Base-by-base conservation (phyloP, 306 rosid species). In the Argentina anserina region DNA sequence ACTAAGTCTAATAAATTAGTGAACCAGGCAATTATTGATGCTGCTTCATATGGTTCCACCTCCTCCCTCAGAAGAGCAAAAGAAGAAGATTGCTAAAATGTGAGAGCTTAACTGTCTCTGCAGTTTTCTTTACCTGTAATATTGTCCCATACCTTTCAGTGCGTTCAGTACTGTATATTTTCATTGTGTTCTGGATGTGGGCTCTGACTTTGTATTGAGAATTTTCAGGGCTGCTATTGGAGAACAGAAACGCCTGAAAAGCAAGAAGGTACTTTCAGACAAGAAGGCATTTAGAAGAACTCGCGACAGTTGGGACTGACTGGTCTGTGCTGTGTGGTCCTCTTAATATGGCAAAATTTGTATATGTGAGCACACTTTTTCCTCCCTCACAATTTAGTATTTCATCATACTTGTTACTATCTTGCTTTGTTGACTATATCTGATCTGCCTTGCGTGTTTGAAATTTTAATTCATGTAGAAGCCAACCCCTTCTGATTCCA, bases 1-100 rank as follows among this genome's bases (percentile, higher is more conserved):
- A 36, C 37, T 3, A 0, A 36, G 5, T 70, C 36, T 70, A 46
- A 70, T 61, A 37, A 41, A 33, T 33, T 67, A 21, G 18, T 70
- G 66, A 79, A 83, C 70, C 58, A 93, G 97, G 92, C 86, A 76
- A 93, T 93, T 70, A 93, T 90, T 74, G 94, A 93, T 79, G 97
- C 98, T 61, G 97, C 98, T 68, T 79, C 94, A 10, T 91, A 93
- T 82, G 96, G 96, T 93, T 67, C 98, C 97, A 28, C 98, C 98
- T 45, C 98, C 97, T 79, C 97, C 98, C 75, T 89, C 98, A 14
- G 97, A 87, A 79, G 98, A 89, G 77, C 97, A 91, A 82, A 93
- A 93, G 90, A 93, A 91, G 90, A 93, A 91, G 84, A 87, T 93
- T 41, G 92, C 89, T 5, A 91, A 93, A 86, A 55, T 91, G 98